Evolutionary conservation across 352 stramenopile genomes (phyloP).

Genomic region (Pythium sp.): DNA sequence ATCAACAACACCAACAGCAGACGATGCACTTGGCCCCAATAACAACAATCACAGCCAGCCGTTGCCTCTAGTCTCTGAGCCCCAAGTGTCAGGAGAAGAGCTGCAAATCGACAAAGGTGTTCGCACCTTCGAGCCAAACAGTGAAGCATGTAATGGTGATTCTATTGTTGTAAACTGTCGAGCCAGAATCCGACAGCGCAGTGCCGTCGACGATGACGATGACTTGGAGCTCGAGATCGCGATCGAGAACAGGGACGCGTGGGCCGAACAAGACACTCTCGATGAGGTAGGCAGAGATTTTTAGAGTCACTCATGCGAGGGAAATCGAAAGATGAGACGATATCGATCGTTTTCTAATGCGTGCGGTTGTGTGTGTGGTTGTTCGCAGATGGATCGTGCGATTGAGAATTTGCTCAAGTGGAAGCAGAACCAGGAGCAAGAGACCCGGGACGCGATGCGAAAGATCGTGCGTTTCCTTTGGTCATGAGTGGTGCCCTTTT

Average conservation of each 20-base stretch:
- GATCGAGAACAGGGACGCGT: conserved; percentile 29
- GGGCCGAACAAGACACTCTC: conserved; percentile 33
- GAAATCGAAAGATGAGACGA: no score
- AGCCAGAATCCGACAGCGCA: not conserved
- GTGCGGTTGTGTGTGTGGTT: not conserved
- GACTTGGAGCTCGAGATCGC: conserved; percentile 39
- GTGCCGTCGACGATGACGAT: conserved; percentile 25
- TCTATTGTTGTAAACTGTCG: not conserved
- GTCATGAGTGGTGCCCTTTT: not conserved
- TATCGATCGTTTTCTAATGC: not conserved
- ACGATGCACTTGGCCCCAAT: not conserved
- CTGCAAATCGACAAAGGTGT: not conserved
- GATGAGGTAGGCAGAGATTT: conserved; percentile 28
- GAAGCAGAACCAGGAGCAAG: conserved; percentile 31
- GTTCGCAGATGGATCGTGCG: conserved; percentile 37
- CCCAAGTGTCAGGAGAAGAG: not conserved
- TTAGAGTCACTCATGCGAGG: not conserved
- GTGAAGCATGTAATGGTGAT: not conserved
- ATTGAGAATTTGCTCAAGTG: conserved; percentile 40
- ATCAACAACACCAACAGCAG: not conserved
- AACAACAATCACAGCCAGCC: not conserved
- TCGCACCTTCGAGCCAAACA: conserved; percentile 16
- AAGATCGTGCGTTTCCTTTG: conserved; percentile 25
- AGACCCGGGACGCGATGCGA: conserved; percentile 24
- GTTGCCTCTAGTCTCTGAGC: no score